Conservation (phyloP, 306 rosid genomes). For the Senna tora region DNA sequence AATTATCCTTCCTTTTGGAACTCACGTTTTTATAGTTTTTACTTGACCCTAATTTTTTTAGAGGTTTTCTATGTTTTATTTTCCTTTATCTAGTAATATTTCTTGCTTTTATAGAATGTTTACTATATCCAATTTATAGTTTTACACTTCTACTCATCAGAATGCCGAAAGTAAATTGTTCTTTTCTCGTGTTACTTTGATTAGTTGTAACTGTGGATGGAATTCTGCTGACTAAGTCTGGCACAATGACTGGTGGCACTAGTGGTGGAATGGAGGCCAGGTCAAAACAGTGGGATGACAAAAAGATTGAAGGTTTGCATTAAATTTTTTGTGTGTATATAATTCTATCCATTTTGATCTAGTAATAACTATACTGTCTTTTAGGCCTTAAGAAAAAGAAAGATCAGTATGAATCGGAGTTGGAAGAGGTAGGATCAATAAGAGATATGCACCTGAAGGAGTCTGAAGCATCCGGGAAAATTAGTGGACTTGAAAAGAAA, state of each 20-base stretch:
- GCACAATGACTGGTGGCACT: conserved; percentile 99
- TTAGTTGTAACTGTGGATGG: conserved; percentile 98
- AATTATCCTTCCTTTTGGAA: conserved; percentile 14
- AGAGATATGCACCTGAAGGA: conserved; percentile 98
- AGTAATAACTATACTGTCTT: conserved; percentile 38
- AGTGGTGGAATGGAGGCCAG: conserved; percentile 99
- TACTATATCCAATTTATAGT: not conserved
- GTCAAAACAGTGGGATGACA: conserved; percentile 98
- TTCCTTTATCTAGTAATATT: conserved; percentile 12
- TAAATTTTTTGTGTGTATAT: not conserved
- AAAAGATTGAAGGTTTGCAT: conserved; percentile 86
- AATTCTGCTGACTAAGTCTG: conserved; percentile 89
- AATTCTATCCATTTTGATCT: conserved; percentile 28
- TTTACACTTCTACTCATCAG: conserved; percentile 22
- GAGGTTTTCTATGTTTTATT: not conserved
- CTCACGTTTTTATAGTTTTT: conserved; percentile 9
- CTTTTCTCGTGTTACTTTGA: conserved; percentile 39
- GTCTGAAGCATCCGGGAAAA: conserved; percentile 90
- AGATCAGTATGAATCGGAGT: conserved; percentile 81
- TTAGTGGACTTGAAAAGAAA: conserved; percentile 95
- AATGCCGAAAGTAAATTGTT: conserved; percentile 18
- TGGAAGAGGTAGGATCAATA: conserved; percentile 90
- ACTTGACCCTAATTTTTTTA: not conserved
- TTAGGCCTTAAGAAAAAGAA: conserved; percentile 75
- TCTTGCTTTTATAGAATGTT: conserved; percentile 24